A percentile compares a stretch with the other conserved stretches of the same genome.
phyloP scores from a whole-genome alignment of 805 yeast species.

The Wickerhamomyces subpelliculosus region DNA sequence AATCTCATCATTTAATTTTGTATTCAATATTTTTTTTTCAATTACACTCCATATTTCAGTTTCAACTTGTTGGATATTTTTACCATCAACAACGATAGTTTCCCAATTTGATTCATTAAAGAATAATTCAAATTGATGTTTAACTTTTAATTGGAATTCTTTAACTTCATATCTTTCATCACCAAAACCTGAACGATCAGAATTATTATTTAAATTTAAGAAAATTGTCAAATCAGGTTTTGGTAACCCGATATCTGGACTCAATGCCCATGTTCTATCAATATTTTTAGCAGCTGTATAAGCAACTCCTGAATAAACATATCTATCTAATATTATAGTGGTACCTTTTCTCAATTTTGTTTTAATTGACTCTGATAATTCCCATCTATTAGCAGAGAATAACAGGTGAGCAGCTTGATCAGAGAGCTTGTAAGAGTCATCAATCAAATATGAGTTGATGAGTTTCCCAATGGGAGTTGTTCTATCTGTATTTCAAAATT shows the following conservation, averaged over 20 bases:
- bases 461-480: constrained; percentile 73
- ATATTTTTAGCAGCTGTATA: constrained; percentile 83
- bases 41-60: constrained; percentile 33
- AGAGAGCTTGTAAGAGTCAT: constrained; percentile 40
- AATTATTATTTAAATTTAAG: constrained; percentile 47
- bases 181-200: constrained; percentile 75
- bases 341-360: constrained; percentile 42
- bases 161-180: constrained; percentile 83
- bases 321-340: constrained; percentile 72
- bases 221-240: constrained; percentile 81
- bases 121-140: constrained; percentile 45
- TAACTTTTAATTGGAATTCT: constrained; percentile 71
- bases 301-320: constrained; percentile 89
- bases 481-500: constrained; percentile 39
- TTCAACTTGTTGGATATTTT: constrained; percentile 49
- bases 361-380: constrained; percentile 44
- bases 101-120: constrained; percentile 33
- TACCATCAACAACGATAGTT: constrained; percentile 53
- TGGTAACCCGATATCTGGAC: constrained; percentile 80
- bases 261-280: constrained; percentile 68
- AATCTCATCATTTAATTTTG: constrained; percentile 6
- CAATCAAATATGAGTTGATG: constrained; percentile 65
- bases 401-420: constrained; percentile 83
- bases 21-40: constrained; percentile 11
- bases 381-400: constrained; percentile 96